These are phyloP conservation scores for Notholithocarpus densiflorus DNA, from an alignment of 306 rosid genomes.

Conservation along the genomic window DNA sequence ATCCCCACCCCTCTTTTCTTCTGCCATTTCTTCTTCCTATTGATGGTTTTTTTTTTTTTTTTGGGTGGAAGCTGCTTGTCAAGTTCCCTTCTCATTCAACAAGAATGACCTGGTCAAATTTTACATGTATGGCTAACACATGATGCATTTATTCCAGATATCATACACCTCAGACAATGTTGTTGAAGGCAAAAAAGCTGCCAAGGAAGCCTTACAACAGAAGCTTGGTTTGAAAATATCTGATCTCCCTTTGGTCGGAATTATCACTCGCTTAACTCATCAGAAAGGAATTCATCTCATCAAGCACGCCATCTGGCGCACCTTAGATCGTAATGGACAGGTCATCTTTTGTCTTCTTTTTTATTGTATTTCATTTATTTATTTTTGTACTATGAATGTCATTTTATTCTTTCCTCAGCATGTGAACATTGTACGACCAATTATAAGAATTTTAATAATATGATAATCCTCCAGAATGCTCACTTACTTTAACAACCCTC, in stretches of 20 bases:
- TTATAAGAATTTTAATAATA: background rate
- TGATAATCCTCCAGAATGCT: background rate
- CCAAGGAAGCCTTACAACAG: slow-evolving; percentile 85
- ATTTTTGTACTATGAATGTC: background rate
- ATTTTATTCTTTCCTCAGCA: background rate
- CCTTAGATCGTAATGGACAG: slow-evolving; percentile 91
- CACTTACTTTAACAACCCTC: background rate
- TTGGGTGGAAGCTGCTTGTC: background rate
- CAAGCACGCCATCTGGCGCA: slow-evolving; percentile 75
- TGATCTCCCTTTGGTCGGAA: slow-evolving; percentile 83
- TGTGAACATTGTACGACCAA: background rate
- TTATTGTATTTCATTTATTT: slow-evolving; percentile 4
- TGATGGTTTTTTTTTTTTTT: background rate
- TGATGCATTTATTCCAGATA: slow-evolving; percentile 47
- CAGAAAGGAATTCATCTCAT: slow-evolving; percentile 99
- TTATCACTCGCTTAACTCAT: slow-evolving; percentile 83
- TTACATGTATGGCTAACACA: background rate
- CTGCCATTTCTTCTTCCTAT: background rate
- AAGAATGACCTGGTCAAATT: background rate
- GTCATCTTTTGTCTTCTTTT: slow-evolving; percentile 31
- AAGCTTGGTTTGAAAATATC: slow-evolving; percentile 66
- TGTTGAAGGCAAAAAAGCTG: slow-evolving; percentile 88
- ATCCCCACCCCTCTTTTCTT: background rate
- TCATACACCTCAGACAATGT: slow-evolving; percentile 88
- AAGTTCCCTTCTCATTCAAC: background rate